These are phyloP conservation scores for Talaromyces stipitatus DNA, from an alignment of 495 filamentous ascomycete species.

Conservation along the genomic window DNA sequence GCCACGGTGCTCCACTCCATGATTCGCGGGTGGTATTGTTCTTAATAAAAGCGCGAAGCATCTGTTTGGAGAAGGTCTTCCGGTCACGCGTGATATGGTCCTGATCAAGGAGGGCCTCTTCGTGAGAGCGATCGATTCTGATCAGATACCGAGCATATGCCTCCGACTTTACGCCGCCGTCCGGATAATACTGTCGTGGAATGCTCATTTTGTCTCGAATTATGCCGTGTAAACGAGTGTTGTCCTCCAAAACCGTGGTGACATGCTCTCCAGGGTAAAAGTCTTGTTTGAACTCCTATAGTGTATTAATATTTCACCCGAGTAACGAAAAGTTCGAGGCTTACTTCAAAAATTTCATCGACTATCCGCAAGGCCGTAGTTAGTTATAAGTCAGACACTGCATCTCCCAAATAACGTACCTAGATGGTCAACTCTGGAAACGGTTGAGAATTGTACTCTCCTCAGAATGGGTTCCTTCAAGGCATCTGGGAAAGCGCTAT, in stretches of 20 bases:
- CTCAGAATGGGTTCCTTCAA: constrained; percentile 86
- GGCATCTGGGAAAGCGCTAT: constrained; percentile 83
- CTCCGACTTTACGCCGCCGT: constrained; percentile 53
- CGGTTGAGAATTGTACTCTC: constrained; percentile 82
- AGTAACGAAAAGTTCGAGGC: constrained; percentile 7
- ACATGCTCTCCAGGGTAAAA: constrained; percentile 92
- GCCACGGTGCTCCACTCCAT: constrained; percentile 92
- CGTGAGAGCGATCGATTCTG: constrained; percentile 58
- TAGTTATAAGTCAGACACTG: background rate
- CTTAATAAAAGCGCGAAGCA: constrained; percentile 89
- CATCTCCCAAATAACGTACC: constrained; percentile 41
- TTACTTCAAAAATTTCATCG: constrained; percentile 59
- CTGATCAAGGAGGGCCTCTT: constrained; percentile 74
- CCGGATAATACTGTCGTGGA: constrained; percentile 48
- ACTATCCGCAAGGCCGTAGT: constrained; percentile 31
- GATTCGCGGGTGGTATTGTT: constrained; percentile 85
- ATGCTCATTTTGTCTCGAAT: constrained; percentile 86
- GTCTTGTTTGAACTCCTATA: constrained; percentile 81
- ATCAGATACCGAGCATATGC: constrained; percentile 79
- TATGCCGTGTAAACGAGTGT: constrained; percentile 64
- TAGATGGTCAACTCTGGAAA: constrained; percentile 84
- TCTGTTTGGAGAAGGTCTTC: constrained; percentile 91
- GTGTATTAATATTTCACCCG: constrained; percentile 25
- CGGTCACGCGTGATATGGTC: constrained; percentile 79
- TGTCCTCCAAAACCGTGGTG: constrained; percentile 59